Base-by-base conservation (phyloP, 805 yeast genomes). In the Torulaspora gathmanii region DNA sequence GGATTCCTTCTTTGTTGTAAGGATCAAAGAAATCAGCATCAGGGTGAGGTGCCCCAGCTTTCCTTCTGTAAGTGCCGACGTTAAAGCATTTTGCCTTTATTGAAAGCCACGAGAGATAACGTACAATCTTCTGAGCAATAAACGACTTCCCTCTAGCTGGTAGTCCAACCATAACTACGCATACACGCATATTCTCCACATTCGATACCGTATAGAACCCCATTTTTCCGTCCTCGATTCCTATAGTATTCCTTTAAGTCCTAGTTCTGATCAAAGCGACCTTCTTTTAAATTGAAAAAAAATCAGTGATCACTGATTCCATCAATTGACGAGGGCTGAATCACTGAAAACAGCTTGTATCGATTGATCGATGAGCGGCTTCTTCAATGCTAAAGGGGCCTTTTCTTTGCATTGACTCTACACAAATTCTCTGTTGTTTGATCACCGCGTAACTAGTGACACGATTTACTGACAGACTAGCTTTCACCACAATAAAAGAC, bases 81-180 rank as follows among this genome's bases (percentile, higher is more conserved):
- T 88, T 89, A 70, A 93, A 93, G 46, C 89, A 83, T 61, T 82
- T 82, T 22, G 96, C 86, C 49, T 78, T 79, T 45, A 93, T 85
- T 2, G 95, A 84, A 31, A 91, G 74, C 99, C 99, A 93, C 27
- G 89, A 80, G 43, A 93, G 73, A 61, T 91, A 93, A 37, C 98
- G 76, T 26, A 91, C 95, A 43, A 93, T 84, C 63, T 91, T 93
- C 62, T 89, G 95, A 2, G 98, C 89, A 51, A 93, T 91, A 65
- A 89, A 82, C 3, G 96, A 85, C 65, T 93, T 93, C 3, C 99
- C 99, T 46, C 98, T 77, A 11, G 93, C 91, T 10, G 95, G 95
- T 31, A 85, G 69, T 1, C 95, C 95, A 30, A 86, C 93, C 86
- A 87, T 85, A 15, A 87, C 82, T 33, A 87, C 95, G 70, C 95